A percentile compares a stretch with the other conserved stretches of the same genome.
phyloP scores from a whole-genome alignment of 2,329 filamentous ascomycete species.

The Colletotrichum sidae region DNA sequence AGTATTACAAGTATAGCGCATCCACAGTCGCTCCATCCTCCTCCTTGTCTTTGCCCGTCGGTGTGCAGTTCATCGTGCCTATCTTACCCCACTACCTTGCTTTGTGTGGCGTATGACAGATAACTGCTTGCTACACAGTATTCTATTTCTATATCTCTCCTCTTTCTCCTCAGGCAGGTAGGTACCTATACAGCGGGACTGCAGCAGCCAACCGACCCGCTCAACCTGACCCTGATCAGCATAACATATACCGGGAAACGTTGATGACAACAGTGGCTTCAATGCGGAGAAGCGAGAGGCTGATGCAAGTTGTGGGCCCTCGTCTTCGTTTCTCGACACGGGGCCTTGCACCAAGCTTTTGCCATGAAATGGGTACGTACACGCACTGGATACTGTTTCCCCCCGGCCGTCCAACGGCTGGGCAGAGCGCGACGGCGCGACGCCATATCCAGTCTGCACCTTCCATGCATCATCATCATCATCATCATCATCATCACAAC shows the following conservation, averaged over 20 bases:
- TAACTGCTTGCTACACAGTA: no score
- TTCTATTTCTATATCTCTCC: conserved; percentile 11
- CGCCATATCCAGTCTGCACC: not conserved
- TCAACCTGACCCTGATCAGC: conserved; percentile 2
- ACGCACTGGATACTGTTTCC: not conserved
- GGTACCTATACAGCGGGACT: not conserved
- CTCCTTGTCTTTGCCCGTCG: not conserved
- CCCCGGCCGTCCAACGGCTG: not conserved
- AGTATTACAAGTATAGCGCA: not conserved
- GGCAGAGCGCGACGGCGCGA: not conserved
- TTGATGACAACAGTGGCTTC: conserved; percentile 8
- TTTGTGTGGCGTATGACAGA: not conserved
- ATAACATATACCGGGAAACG: conserved; percentile 2
- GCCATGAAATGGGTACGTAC: conserved; percentile 31
- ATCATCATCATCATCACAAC: conserved; percentile 5
- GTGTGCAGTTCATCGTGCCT: not conserved
- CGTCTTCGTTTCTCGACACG: conserved; percentile 7
- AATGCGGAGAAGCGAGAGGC: no score
- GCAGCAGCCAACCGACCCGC: not conserved
- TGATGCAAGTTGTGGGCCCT: not conserved
- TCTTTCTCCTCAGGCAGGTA: not conserved
- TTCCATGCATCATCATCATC: conserved; percentile 14
- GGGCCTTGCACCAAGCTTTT: conserved; percentile 34
- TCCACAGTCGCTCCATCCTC: conserved; percentile 11
- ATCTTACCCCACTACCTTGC: not conserved